Evolutionary conservation across 345 rosid genomes (phyloP), one percentile per base, ranked within the genome.

Genomic region (Draba incana): DNA sequence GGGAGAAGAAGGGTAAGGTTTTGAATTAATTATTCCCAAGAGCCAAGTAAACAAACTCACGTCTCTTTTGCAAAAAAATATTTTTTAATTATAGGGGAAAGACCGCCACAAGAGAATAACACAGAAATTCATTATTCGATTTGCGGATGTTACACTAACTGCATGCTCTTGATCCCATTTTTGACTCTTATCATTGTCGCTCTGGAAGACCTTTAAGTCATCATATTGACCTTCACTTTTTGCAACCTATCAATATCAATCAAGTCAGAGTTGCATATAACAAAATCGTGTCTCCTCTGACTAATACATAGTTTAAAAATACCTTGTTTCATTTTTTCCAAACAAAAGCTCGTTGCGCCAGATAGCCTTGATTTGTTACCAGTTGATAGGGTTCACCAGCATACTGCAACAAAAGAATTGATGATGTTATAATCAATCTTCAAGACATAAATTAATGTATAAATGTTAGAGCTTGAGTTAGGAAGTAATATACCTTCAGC

Each of bases 301-400:
- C 10, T 20, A 45, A 6, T 30, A 30, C 10, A 46, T 14, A 23
- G 44, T 9, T 68, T 6, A 23, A 44, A 27, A 23, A 12, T 81
- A 90, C 97, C 97, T 88, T 84, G 70, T 83, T 78, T 42, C 88
- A 72, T 77, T 82, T 88, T 72, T 93, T 95, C 98, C 98, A 90
- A 23, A 90, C 98, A 85, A 93, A 73, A 72, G 88, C 85, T 33
- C 81, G 84, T 79, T 93, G 82, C 71, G 67, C 81, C 68, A 85
- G 70, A 77, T 90, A 88, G 68, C 98, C 96, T 77, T 85, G 88
- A 82, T 90, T 94, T 7, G 96, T 88, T 33, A 89, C 97, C 83
- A 90, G 70, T 62, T 83, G 93, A 76, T 90, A 88, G 15, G 90
- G 97, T 71, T 81, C 82, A 33, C 86, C 79, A 16, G 81, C 80